Evolutionary conservation across 129 eudicot genomes (phyloP), one percentile per base, ranked within the genome.

Genomic region (Silybum marianum): DNA sequence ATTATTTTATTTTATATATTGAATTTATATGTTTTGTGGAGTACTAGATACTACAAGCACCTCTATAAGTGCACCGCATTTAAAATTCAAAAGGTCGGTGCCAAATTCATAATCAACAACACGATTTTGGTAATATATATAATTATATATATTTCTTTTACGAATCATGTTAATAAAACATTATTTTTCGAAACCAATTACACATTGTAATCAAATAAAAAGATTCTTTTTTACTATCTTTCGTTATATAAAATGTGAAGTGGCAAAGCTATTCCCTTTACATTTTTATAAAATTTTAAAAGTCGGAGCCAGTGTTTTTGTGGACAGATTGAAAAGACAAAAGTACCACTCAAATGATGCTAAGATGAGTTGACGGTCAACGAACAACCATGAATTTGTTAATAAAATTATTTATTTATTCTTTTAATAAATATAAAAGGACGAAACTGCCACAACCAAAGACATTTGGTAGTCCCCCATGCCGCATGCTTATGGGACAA

Each of bases 361-460:
- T 44, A 67, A 78, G 4, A 25, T 7, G 67, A 44, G 42, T 74
- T 65, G 80, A 81, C 75, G 38, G 74, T 62, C 74, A 81, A 80
- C 19, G 62, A 7, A 54, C 63, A 18, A 54, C 63, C 63, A 54
- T 16, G 13, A 44, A 10, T 11, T 44, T 10, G 54, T 44, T 44
- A 11, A 44, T 44, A 11, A 44, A 44, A 10, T 11, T 44, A 10
- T 44, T 28, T 28, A 38, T 76, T 34, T 76, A 62, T 65, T 19
- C 51, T 76, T 54, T 76, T 32, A 30, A 75, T 54, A 62, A 58
- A 60, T 32, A 60, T 38, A 30, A 78, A 60, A 83, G 74, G 73
- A 83, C 78, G 78, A 77, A 83, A 83, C 36, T 62, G 74, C 73
- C 78, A 77, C 82, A 62, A 68, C 82, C 82, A 48, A 71, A 71